These are phyloP conservation scores for Geosmithia morbida DNA, from an alignment of 2,329 filamentous ascomycete genomes.

Conservation along the genomic window DNA sequence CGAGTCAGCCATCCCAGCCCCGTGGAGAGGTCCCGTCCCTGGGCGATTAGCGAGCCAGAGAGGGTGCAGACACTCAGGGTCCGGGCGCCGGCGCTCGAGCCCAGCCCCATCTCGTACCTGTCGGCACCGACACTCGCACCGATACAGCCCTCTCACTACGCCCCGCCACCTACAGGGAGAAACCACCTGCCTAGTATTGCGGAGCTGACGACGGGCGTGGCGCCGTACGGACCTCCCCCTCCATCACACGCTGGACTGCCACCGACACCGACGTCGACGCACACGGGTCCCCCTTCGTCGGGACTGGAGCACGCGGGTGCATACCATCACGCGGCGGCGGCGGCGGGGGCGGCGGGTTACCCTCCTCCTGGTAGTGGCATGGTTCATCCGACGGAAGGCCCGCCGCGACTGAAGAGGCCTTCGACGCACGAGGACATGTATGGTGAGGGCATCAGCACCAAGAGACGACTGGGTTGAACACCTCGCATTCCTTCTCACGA, in stretches of 20 bases:
- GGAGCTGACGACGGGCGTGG: slow-evolving; percentile 49
- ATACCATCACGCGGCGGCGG: slow-evolving; percentile 7
- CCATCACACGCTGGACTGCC: slow-evolving; percentile 36
- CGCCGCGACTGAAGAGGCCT: slow-evolving; percentile 27
- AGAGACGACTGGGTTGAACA: slow-evolving; percentile 16
- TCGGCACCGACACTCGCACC: slow-evolving; percentile 32
- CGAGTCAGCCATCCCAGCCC: slow-evolving; percentile 13
- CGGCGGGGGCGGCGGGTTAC: no score
- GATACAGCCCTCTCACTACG: slow-evolving; percentile 29
- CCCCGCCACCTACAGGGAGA: slow-evolving; percentile 18
- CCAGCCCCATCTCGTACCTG: slow-evolving; percentile 15
- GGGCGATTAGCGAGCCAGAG: slow-evolving; percentile 2
- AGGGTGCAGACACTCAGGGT: slow-evolving; percentile 5
- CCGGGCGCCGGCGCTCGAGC: slow-evolving; percentile 12
- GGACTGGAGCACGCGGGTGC: background rate
- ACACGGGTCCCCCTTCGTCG: no score
- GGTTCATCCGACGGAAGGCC: slow-evolving; percentile 24
- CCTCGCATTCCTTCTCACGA: background rate
- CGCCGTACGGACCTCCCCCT: no score
- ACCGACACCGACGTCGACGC: slow-evolving; percentile 3
- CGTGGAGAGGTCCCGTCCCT: background rate
- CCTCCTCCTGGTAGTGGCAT: no score
- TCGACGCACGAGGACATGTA: slow-evolving; percentile 26
- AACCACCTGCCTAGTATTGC: slow-evolving; percentile 44
- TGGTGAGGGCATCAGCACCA: slow-evolving; percentile 10